Evolutionary conservation across 1,284 basidiomycete genomes (phyloP), one percentile per base, ranked within the genome.

Genomic region (Fomes fomentarius): DNA sequence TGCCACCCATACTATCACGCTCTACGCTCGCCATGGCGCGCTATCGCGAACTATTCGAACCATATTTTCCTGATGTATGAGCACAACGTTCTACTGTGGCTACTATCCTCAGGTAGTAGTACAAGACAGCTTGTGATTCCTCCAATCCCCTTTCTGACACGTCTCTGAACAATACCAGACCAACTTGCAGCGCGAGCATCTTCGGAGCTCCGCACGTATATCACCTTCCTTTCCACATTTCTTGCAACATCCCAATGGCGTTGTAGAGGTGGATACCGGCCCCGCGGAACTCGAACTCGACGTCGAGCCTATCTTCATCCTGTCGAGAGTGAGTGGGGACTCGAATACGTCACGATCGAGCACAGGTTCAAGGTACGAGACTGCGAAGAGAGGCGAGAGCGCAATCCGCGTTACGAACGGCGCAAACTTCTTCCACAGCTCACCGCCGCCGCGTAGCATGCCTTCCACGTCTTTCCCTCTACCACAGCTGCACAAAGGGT

Each of bases 401-500:
- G 14, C 82, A 11, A 72, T 64, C n/a, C 81, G 69, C 4, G 81
- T 82, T 24, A 72, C 74, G 41, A 72, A 68, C 3, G 74, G 71
- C 2, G 71, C 71, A 12, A 30, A 30, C 7, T 79, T 60, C 0
- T 48, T 24, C 40, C 64, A 64, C 75, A 75, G 76, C 22, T 62
- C 51, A 8, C 52, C 37, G 15, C 66, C 63, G 14, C 61, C 56
- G 0, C 12, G 28, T 12, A 60, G 60, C 37, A 79, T 65, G 2
- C 50, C 52, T 1, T 69, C 72, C 6, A 72, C 62, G 46, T 75
- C 72, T 25, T 73, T 66, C 0, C 81, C 81, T 24, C 66, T 57
- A 1, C 82, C 82, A 49, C 82, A 84, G 0, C 67, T 67, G 61
- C 83, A 84, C n/a, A 82, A 67, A 0, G 79, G 75, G 24, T 63